phyloP scores from a whole-genome alignment of 805 yeast genomes.

The Clavispora vitiphila region DNA sequence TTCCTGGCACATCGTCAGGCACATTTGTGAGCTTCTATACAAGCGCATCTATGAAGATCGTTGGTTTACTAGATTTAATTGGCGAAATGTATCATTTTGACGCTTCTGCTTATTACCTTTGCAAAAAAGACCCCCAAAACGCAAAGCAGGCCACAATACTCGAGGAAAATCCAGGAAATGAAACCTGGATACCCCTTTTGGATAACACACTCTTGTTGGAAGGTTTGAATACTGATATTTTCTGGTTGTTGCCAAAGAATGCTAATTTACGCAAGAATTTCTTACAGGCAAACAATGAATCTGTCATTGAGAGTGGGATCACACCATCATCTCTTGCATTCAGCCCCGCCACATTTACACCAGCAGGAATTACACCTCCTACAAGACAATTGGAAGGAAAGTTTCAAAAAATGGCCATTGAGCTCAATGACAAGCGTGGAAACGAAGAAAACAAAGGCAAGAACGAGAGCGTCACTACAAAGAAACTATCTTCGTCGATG shows the following conservation, averaged over 20 bases:
- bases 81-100: slow-evolving; percentile 27
- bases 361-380: slow-evolving; percentile 21
- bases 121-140: slow-evolving; percentile 9
- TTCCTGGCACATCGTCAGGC: slow-evolving; percentile 8
- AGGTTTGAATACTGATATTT: slow-evolving; percentile 10
- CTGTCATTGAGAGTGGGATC: slow-evolving; percentile 18
- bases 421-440: neutral
- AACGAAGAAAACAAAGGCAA: neutral
- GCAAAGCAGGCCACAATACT: slow-evolving; percentile 1
- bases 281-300: neutral
- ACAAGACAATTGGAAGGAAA: slow-evolving; percentile 17
- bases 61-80: slow-evolving; percentile 16
- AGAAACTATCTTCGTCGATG: neutral
- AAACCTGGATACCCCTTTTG: slow-evolving; percentile 2
- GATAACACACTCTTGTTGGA: slow-evolving; percentile 10
- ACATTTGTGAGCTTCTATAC: slow-evolving; percentile 13
- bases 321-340: slow-evolving; percentile 26
- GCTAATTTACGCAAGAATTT: neutral
- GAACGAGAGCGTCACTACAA: neutral
- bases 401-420: slow-evolving; percentile 4
- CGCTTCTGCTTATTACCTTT: slow-evolving; percentile 22
- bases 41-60: slow-evolving; percentile 12
- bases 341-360: slow-evolving; percentile 1
- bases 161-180: slow-evolving; percentile 1
- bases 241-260: slow-evolving; percentile 17